phyloP scores from a whole-genome alignment of 345 rosid species.

The Aquilaria yunnanensis region DNA sequence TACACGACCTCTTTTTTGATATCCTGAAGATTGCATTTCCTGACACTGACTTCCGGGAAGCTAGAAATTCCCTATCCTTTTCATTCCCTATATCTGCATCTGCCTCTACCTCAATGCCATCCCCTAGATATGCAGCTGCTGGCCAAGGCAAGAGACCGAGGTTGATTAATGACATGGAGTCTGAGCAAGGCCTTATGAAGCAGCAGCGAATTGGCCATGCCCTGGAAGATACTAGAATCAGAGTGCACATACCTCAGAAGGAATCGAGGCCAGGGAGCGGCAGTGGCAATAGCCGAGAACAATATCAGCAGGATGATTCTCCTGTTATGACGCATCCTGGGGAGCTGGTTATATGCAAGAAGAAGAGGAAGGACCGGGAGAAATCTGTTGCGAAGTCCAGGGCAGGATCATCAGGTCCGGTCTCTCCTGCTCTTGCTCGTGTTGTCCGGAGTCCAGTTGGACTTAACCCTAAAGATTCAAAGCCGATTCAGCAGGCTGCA shows the following conservation, averaged over 20 bases:
- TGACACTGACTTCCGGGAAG: conserved; percentile 80
- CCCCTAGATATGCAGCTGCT: conserved; percentile 42
- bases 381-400: conserved; percentile 54
- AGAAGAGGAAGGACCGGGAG: conserved; percentile 97
- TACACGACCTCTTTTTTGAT: conserved; percentile 95
- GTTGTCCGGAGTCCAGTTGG: conserved; percentile 51
- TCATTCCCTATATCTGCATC: conserved; percentile 44
- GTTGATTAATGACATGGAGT: conserved; percentile 48
- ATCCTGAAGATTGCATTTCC: conserved; percentile 90
- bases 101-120: conserved; percentile 36
- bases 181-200: conserved; percentile 44
- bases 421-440: conserved; percentile 73
- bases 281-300: conserved; percentile 42
- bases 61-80: conserved; percentile 67
- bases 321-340: conserved; percentile 76
- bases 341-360: conserved; percentile 93
- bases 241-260: conserved; percentile 61
- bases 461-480: conserved; percentile 47
- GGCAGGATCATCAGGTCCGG: conserved; percentile 65
- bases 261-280: conserved; percentile 60
- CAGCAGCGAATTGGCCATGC: conserved; percentile 43
- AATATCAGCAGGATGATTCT: conserved; percentile 56
- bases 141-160: conserved; percentile 67
- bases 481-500: conserved; percentile 33
- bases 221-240: conserved; percentile 62